phyloP scores from a whole-genome alignment of 2,329 filamentous ascomycete genomes.

The Pyricularia sp. region DNA sequence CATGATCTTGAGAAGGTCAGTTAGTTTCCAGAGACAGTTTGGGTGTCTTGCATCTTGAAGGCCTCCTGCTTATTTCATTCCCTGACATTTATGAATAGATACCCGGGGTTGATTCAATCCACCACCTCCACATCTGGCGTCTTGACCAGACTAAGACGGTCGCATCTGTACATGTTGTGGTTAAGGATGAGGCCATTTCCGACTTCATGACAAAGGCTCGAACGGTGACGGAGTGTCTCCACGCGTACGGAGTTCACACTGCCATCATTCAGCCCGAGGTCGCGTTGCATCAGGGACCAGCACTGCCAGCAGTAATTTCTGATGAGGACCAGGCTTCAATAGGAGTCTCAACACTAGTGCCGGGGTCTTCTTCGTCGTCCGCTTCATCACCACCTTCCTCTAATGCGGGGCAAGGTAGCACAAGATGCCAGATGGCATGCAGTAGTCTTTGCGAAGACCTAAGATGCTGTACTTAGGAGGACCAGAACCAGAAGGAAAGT shows the following conservation, averaged over 20 bases:
- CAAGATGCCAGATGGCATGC: background rate
- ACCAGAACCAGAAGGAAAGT: background rate
- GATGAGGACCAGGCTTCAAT: background rate
- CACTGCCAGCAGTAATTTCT: background rate
- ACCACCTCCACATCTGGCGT: conserved; percentile 67
- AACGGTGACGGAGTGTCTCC: conserved; percentile 58
- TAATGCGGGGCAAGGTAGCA: background rate
- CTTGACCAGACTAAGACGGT: conserved; percentile 61
- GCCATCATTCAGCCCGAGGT: conserved; percentile 60
- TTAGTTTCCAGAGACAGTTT: conserved; percentile 2
- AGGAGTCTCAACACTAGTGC: background rate
- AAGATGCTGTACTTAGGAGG: background rate
- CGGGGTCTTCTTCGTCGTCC: too few species aligned
- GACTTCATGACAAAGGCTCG: conserved; percentile 52
- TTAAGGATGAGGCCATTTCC: conserved; percentile 45
- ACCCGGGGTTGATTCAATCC: conserved; percentile 55
- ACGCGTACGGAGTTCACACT: conserved; percentile 65
- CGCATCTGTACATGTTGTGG: conserved; percentile 59
- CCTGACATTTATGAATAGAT: conserved; percentile 33
- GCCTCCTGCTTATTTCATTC: background rate
- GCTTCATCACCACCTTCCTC: background rate
- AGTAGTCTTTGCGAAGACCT: background rate
- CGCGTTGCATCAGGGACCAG: background rate
- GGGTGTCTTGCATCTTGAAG: background rate
- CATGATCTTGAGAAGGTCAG: conserved; percentile 57